A percentile compares a stretch with the other conserved stretches of the same genome.
Evolutionary conservation across 768 basidiomycete genomes (phyloP).

Genomic region (Trametopsis cervina): DNA sequence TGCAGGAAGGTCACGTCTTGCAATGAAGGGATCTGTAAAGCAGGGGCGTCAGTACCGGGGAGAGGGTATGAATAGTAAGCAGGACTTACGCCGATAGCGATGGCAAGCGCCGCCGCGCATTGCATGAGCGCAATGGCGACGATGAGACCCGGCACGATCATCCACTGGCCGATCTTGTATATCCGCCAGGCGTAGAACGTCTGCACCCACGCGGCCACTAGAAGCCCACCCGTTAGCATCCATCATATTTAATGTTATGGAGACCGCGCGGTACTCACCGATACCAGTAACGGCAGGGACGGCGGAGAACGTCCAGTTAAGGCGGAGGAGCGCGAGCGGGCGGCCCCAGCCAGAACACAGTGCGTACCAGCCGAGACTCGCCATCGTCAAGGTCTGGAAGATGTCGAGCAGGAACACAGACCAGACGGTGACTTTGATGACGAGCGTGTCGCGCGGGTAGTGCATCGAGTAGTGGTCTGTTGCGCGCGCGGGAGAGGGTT

Average conservation of each 20-base stretch:
- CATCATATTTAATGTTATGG: too few relatives aligned
- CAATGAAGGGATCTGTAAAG: neutral
- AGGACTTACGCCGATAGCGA: neutral
- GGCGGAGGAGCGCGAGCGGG: conserved; percentile 3
- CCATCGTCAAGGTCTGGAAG: conserved; percentile 16
- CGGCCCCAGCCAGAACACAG: conserved; percentile 23
- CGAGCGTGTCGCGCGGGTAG: neutral
- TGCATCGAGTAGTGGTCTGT: neutral
- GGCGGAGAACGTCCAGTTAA: neutral
- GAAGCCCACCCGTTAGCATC: neutral
- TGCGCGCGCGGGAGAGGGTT: neutral
- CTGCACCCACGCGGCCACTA: neutral
- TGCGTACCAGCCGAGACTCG: conserved; percentile 20
- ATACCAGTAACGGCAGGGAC: conserved; percentile 2
- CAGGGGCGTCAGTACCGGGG: neutral
- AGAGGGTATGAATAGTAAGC: neutral
- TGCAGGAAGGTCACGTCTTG: neutral
- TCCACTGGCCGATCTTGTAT: neutral
- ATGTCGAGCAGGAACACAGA: conserved; percentile 4
- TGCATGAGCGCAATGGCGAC: neutral
- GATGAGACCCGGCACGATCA: neutral
- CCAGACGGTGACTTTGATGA: conserved; percentile 9
- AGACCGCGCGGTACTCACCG: neutral
- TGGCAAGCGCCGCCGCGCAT: neutral
- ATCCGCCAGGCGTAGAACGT: neutral